phyloP scores from a whole-genome alignment of 306 rosid genomes.

The Geum urbanum region DNA sequence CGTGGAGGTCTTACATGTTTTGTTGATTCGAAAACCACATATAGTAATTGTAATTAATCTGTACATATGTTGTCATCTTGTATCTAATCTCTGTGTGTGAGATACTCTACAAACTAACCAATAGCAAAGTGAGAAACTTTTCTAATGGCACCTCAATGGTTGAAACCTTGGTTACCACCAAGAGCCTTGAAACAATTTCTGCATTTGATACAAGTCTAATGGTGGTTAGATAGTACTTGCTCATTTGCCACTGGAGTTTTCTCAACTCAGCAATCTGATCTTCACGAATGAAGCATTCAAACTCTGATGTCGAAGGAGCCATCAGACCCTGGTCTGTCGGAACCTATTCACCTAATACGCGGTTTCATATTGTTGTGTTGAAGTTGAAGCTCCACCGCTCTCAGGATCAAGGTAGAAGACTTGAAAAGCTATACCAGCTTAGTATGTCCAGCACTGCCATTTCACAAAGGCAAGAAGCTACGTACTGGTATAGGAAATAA shows the following conservation, averaged over 20 bases:
- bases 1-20: constrained; percentile 12
- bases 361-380: not conserved
- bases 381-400: not conserved
- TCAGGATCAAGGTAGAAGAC: not conserved
- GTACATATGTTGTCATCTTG: constrained; percentile 16
- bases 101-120: not conserved
- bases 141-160: not conserved
- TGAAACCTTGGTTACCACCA: not conserved
- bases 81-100: not conserved
- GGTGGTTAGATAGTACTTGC: not conserved
- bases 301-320: not conserved
- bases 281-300: not conserved
- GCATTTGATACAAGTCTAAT: not conserved
- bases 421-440: not conserved
- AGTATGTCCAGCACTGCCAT: not conserved
- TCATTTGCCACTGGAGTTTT: not conserved
- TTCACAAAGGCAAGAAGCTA: not conserved
- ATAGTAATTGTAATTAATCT: constrained; percentile 6
- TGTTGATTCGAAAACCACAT: not conserved
- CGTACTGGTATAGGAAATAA: not conserved
- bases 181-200: not conserved
- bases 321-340: not conserved
- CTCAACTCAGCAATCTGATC: not conserved
- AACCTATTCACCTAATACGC: not conserved
- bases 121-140: no score